Conservation (phyloP, 2,329 filamentous ascomycete species). For the Aspergillus neoniger region DNA sequence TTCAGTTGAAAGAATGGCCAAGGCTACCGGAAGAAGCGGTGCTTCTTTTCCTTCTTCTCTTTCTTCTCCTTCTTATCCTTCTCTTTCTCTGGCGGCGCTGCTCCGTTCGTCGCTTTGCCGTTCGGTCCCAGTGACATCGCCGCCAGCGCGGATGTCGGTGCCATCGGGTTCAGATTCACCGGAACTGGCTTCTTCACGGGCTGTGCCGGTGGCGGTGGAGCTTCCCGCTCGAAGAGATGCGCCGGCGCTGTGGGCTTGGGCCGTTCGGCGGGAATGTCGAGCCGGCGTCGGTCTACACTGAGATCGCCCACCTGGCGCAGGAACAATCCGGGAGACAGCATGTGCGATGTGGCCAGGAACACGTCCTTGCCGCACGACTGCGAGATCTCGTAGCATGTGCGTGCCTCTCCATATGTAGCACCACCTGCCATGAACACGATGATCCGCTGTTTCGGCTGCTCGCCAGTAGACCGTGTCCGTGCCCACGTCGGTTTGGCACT, state of each 20-base stretch:
- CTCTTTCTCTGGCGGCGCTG: slow-evolving; percentile 31
- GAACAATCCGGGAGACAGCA: slow-evolving; percentile 83
- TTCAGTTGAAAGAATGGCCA: not conserved
- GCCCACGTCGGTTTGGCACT: slow-evolving; percentile 96
- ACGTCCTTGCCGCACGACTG: slow-evolving; percentile 73
- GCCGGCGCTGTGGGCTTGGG: slow-evolving; percentile 80
- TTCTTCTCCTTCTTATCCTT: slow-evolving; percentile 16
- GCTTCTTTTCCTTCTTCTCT: slow-evolving; percentile 45
- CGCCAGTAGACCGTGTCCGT: slow-evolving; percentile 70
- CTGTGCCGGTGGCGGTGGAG: slow-evolving; percentile 46
- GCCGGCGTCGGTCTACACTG: slow-evolving; percentile 69
- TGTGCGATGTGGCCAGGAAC: slow-evolving; percentile 87
- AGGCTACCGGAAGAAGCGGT: slow-evolving; percentile 54
- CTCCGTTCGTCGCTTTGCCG: slow-evolving; percentile 38
- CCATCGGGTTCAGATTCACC: slow-evolving; percentile 27
- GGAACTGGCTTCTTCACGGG: slow-evolving; percentile 28
- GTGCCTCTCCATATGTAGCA: slow-evolving; percentile 87
- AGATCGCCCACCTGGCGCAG: slow-evolving; percentile 81
- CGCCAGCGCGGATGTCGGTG: slow-evolving; percentile 37
- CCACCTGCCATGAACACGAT: slow-evolving; percentile 95
- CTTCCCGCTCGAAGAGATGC: slow-evolving; percentile 77
- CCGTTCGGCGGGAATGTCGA: slow-evolving; percentile 79
- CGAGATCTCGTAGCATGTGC: slow-evolving; percentile 85
- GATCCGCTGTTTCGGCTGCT: slow-evolving; percentile 83
- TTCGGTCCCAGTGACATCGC: slow-evolving; percentile 40